Percentiles rank a stretch among this genome's conserved stretches.
phyloP scores from a whole-genome alignment of 1,284 basidiomycete genomes.

The Sanguinoderma infundibulare region DNA sequence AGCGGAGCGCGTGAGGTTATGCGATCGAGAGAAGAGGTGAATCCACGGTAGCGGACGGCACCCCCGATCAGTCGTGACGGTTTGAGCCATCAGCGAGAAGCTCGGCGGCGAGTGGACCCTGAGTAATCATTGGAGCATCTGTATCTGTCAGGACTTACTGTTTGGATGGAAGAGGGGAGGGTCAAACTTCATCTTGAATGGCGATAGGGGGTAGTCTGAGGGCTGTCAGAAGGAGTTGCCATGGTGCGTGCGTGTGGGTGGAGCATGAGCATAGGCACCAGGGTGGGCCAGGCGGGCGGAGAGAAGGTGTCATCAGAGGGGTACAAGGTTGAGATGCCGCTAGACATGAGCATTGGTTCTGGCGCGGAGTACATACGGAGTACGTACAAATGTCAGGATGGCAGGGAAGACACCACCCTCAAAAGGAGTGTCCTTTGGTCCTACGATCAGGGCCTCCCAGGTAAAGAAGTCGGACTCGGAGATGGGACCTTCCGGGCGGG shows the following conservation, averaged over 20 bases:
- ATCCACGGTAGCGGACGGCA: not conserved
- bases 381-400: conserved; percentile 87
- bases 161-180: conserved; percentile 98
- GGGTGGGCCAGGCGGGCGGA: conserved; percentile 2
- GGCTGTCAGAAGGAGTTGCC: conserved; percentile 55
- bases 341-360: conserved; percentile 12
- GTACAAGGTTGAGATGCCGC: conserved; percentile 5
- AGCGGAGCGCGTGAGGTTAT: not conserved
- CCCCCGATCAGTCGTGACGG: not conserved
- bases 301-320: conserved; percentile 6
- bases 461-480: conserved; percentile 96
- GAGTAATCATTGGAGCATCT: not conserved
- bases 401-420: conserved; percentile 98
- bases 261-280: not conserved
- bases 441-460: conserved; percentile 97
- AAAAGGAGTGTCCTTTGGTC: conserved; percentile 97
- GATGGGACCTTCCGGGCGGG: conserved; percentile 68
- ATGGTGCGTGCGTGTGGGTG: not conserved
- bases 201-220: conserved; percentile 90
- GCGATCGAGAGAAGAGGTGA: conserved; percentile 2
- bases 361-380: conserved; percentile 12
- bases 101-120: not conserved
- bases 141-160: conserved; percentile 57
- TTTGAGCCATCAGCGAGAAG: not conserved
- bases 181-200: conserved; percentile 99